A percentile compares a stretch with the other conserved stretches of the same genome.
These are phyloP conservation scores for Epichloe festucae DNA, from an alignment of 2,329 filamentous ascomycete genomes.

Conservation along the genomic window DNA sequence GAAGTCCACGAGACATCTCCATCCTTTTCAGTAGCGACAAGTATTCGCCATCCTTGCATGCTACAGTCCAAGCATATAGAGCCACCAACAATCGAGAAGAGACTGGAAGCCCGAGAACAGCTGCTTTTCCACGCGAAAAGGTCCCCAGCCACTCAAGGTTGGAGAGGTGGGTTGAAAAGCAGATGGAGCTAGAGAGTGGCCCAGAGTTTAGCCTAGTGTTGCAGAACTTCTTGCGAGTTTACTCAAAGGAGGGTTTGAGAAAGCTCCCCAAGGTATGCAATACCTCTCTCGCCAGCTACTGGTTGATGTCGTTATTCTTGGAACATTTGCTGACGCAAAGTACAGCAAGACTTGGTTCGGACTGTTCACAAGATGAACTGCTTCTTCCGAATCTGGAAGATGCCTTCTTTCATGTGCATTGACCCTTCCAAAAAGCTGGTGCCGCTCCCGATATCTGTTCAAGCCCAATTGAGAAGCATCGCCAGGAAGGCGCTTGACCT, in stretches of 20 bases:
- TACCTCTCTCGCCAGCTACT: background rate
- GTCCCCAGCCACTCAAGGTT: constrained; percentile 23
- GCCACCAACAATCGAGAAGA: constrained; percentile 19
- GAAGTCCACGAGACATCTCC: constrained; percentile 22
- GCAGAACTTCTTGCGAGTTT: constrained; percentile 25
- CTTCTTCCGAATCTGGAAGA: constrained; percentile 37
- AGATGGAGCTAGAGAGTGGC: constrained; percentile 22
- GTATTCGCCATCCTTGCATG: constrained; percentile 26
- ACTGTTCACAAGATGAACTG: constrained; percentile 34
- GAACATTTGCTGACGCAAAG: constrained; percentile 8
- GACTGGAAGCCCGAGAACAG: constrained; percentile 18
- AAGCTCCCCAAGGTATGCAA: constrained; percentile 26
- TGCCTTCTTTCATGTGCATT: constrained; percentile 27
- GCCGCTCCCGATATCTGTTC: constrained; percentile 25
- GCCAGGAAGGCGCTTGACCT: constrained; percentile 24
- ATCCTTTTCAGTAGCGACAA: constrained; percentile 23
- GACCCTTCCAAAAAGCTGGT: constrained; percentile 26
- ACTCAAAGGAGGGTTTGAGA: constrained; percentile 20
- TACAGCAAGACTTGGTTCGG: constrained; percentile 27
- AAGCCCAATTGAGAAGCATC: constrained; percentile 27
- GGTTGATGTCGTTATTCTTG: background rate
- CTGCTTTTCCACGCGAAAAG: constrained; percentile 23
- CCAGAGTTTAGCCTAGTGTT: constrained; percentile 20
- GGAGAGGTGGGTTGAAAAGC: constrained; percentile 24
- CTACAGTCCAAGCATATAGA: constrained; percentile 25